A percentile compares a stretch with the other conserved stretches of the same genome.
Conservation (phyloP, 2,329 filamentous ascomycete species). For the Epichloe coenophiala region DNA sequence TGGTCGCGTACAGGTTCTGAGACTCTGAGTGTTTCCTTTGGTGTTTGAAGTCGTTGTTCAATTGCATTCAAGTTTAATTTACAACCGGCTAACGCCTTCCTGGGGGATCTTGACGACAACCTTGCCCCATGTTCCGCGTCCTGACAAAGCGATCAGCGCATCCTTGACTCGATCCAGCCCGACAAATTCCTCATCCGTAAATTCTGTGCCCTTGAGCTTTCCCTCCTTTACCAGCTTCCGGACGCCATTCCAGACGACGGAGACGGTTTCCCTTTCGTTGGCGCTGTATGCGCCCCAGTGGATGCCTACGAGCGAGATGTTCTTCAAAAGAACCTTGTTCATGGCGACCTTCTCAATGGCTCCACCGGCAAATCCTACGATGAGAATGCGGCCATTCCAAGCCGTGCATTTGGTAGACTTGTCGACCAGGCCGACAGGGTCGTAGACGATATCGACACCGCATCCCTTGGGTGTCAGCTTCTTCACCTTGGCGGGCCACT, state of each 20-base stretch:
- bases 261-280: constrained; percentile 57
- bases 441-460: constrained; percentile 87
- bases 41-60: too few species aligned
- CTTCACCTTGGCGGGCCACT: constrained; percentile 58
- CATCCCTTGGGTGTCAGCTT: constrained; percentile 57
- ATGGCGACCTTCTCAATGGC: constrained; percentile 83
- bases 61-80: constrained; percentile 1
- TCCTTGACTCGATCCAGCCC: constrained; percentile 68
- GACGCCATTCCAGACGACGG: constrained; percentile 69
- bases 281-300: constrained; percentile 81
- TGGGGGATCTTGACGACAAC: constrained; percentile 80
- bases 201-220: constrained; percentile 72
- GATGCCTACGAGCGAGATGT: constrained; percentile 77
- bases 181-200: constrained; percentile 67
- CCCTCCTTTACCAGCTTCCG: constrained; percentile 63
- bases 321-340: constrained; percentile 88
- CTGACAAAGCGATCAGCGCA: constrained; percentile 65
- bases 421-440: constrained; percentile 84
- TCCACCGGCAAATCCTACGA: constrained; percentile 69
- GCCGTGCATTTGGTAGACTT: constrained; percentile 79
- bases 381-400: constrained; percentile 80
- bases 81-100: constrained; percentile 44
- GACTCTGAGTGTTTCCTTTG: too few species aligned
- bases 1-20: too few species aligned
- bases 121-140: constrained; percentile 86